Base-by-base conservation (phyloP, 176 grass and related monocot genomes). In the Oryza meyeriana region DNA sequence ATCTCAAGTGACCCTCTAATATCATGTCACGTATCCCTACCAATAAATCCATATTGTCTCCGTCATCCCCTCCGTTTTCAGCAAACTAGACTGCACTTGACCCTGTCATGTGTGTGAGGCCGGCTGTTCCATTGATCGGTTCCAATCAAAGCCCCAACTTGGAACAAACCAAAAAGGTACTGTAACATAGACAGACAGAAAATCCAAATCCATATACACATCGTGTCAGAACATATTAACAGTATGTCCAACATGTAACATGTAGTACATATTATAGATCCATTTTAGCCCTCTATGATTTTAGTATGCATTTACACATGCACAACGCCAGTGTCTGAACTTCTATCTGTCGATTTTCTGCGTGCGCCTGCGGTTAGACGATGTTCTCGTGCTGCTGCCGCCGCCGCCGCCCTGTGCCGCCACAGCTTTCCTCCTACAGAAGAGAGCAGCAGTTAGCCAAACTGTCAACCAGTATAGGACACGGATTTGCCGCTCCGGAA, bases 391-490 rank as follows among this genome's bases (percentile, higher is more conserved):
- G 48, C 16, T 25, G 8, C 34, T 20, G 16, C 35, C 5, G 35
- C 39, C 1, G 24, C 64, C 36, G 17, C 9, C 16, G 34, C 50
- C 27, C 42, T 20, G 29, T 11, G 22, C 59, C 0, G 27, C 61
- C 44, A 16, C 61, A 61, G n/a, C 12, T 38, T 35, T 84, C 61
- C 30, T 84, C 4, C 76, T 75, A 69, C 74, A 34, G 26, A 55
- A 7, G 6, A 24, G 55, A n/a, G 50, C 27, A 58, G 5, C 2
- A 24, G 25, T 8, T 18, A 16, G 42, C 26, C 12, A 45, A 16
- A 28, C 24, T 11, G 14, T 20, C 32, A 35, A 36, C 55, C 55
- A 55, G 6, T n/a, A 22, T 22, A 55, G 48, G 8, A 22, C 48
- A 55, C 50, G 18, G 20, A 8, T 55, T 55, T 20, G 18, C 50